These are phyloP conservation scores for Trypanosoma mega DNA, from an alignment of 208 protist species.

Conservation along the genomic window DNA sequence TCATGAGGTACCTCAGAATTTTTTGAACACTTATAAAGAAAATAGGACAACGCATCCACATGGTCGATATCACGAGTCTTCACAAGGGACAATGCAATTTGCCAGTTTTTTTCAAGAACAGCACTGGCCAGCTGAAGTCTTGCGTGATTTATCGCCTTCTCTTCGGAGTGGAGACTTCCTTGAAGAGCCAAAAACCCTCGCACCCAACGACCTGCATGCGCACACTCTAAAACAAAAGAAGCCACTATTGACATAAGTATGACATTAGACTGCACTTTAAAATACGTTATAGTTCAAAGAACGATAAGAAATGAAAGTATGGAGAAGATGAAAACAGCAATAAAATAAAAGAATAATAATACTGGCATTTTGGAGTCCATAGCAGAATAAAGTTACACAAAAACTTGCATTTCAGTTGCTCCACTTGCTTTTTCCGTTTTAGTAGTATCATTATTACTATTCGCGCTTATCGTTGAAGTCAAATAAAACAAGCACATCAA, in stretches of 20 bases:
- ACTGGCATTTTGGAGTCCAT: too few relatives aligned
- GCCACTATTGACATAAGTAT: slow-evolving; percentile 53
- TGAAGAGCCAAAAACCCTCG: slow-evolving; percentile 67
- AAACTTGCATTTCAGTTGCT: too few relatives aligned
- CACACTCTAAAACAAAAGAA: slow-evolving; percentile 68
- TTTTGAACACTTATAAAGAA: slow-evolving; percentile 25
- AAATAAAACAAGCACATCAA: neutral
- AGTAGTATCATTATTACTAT: too few relatives aligned
- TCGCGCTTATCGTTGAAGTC: too few relatives aligned
- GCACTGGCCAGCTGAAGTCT: slow-evolving; percentile 41
- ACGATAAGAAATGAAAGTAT: neutral
- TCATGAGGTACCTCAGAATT: slow-evolving; percentile 15
- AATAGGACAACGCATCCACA: slow-evolving; percentile 12
- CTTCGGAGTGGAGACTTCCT: slow-evolving; percentile 19
- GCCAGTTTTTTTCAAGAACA: slow-evolving; percentile 49
- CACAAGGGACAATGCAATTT: slow-evolving; percentile 39
- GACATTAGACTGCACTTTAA: neutral
- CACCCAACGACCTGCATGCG: slow-evolving; percentile 54
- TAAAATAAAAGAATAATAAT: slow-evolving; percentile 9
- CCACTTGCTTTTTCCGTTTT: too few relatives aligned
- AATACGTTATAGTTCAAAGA: neutral
- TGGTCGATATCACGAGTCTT: slow-evolving; percentile 16
- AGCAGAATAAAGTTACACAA: too few relatives aligned
- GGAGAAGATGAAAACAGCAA: neutral
- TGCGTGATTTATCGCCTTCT: slow-evolving; percentile 29